These are phyloP conservation scores for Colletotrichum sp. DNA, from an alignment of 2,329 filamentous ascomycete species.

Conservation along the genomic window DNA sequence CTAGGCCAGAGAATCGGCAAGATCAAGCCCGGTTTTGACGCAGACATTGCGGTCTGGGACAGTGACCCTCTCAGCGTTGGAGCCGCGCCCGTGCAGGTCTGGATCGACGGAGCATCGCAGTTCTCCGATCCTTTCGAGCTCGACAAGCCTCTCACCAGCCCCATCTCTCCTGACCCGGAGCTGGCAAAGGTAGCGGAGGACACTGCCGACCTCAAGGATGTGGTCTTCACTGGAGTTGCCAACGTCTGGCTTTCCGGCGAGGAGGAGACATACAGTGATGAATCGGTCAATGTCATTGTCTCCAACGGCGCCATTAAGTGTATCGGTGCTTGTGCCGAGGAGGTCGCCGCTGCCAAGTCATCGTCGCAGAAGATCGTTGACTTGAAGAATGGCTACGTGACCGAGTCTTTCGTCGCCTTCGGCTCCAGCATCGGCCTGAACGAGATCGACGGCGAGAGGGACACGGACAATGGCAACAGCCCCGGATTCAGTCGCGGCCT, in stretches of 20 bases:
- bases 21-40: constrained; percentile 65
- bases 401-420: constrained; percentile 63
- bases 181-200: constrained; percentile 48
- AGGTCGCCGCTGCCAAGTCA: constrained; percentile 41
- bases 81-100: constrained; percentile 64
- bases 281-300: constrained; percentile 53
- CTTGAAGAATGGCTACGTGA: constrained; percentile 64
- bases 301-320: constrained; percentile 59
- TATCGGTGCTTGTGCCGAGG: constrained; percentile 53
- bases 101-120: constrained; percentile 66
- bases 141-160: constrained; percentile 47
- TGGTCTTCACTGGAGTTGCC: constrained; percentile 62
- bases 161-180: constrained; percentile 42
- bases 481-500: constrained; percentile 60
- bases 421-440: constrained; percentile 65
- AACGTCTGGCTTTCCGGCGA: constrained; percentile 54
- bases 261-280: constrained; percentile 22
- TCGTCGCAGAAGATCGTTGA: constrained; percentile 42
- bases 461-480: constrained; percentile 56
- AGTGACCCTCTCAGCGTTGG: constrained; percentile 65
- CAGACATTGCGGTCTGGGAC: constrained; percentile 67
- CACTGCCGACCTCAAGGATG: constrained; percentile 37
- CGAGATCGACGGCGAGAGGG: constrained; percentile 63
- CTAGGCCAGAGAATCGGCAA: constrained; percentile 63
- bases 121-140: constrained; percentile 59